Conservation (phyloP, 202 grass and related monocot species). For the Schoenoplectus triqueter region DNA sequence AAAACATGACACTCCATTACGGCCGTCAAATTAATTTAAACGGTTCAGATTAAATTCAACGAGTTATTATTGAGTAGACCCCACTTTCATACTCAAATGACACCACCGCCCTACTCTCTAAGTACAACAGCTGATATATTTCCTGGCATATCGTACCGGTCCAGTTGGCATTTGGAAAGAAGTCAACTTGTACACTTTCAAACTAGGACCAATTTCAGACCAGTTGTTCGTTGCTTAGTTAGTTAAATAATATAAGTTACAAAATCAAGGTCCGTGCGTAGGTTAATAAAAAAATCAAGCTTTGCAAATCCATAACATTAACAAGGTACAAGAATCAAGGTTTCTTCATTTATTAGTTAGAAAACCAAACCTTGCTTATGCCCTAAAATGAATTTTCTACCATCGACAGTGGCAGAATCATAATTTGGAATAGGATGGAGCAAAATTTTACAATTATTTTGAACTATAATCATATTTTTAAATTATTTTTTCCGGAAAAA, state of each 20-base stretch:
- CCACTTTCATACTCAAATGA: no score
- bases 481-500: no score
- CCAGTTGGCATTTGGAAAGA: not conserved
- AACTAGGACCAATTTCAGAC: not conserved
- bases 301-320: not conserved
- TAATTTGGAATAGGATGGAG: no score
- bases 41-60: no score
- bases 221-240: conserved; percentile 1
- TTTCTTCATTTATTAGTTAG: not conserved
- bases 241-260: not conserved
- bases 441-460: no score
- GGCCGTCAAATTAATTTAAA: no score
- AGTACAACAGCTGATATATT: no score
- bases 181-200: conserved; percentile 7
- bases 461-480: no score
- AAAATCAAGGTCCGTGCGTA: not conserved
- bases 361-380: not conserved
- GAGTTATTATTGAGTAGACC: no score
- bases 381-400: not conserved
- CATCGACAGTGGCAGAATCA: not conserved
- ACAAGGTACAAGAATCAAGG: not conserved
- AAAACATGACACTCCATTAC: no score
- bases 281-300: not conserved
- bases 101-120: no score
- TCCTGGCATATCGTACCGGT: not conserved